Base-by-base conservation (phyloP, 1,284 basidiomycete genomes). In the Apiotrichum mycotoxinovorans region DNA sequence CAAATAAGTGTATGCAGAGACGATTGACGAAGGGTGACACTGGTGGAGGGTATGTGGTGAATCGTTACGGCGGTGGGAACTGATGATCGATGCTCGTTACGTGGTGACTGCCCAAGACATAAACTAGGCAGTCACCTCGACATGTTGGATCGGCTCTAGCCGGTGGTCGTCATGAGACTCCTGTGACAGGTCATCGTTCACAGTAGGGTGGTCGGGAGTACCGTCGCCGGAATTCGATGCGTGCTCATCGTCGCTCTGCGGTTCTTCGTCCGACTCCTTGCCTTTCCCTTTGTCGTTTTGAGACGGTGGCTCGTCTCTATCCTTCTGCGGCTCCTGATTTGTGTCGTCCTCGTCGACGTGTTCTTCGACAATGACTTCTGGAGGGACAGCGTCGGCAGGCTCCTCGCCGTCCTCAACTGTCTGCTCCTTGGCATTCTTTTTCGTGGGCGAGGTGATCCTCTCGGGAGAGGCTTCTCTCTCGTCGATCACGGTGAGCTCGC, bases 401-500 rank as follows among this genome's bases (percentile, higher is more conserved):
- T 56, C 38, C 12, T 20, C 20, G 20, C 34, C 14, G 20, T 38
- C 47, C 20, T 38, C 35, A 22, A 11, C 27, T 20, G 30, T n/a
- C 17, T 23, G n/a, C 46, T 37, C 35, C 33, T 38, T 34, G 14
- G 22, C 22, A n/a, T n/a, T n/a, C 35, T 41, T 47, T 11, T 23
- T 33, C 4, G 43, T 52, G n/a, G 50, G 50, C 27, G 50, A 42
- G 4, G 17, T 37, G 14, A 23, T 50, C 25, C 18, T 35, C 48
- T 41, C 26, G 9, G 37, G 47, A 15, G 14, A 49, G 34, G 23
- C 27, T 22, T 68, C 68, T 22, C 59, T 52, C 58, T 76, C 74
- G 14, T 74, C 74, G 45, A 77, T 77, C 12, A 77, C 70, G 46
- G 71, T 75, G 55, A 77, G 53, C 53, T 73, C 73, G 50, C 73